phyloP scores from a whole-genome alignment of 768 basidiomycete genomes.

The Rhodosporidiobolus sp. region DNA sequence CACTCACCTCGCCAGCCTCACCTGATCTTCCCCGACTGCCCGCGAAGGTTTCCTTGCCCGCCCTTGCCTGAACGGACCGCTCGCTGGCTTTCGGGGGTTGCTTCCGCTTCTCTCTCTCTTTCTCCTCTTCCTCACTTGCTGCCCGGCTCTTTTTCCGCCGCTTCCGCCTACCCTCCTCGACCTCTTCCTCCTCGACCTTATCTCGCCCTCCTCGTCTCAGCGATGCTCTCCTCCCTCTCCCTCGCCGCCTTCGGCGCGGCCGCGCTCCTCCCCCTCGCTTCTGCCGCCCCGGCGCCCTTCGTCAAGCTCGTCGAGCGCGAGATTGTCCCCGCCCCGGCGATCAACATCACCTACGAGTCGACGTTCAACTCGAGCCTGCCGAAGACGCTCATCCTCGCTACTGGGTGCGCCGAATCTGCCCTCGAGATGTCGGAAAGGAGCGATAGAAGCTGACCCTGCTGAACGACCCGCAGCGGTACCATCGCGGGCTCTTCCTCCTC shows the following conservation, averaged over 20 bases:
- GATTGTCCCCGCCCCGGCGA: neutral
- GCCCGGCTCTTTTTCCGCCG: no score
- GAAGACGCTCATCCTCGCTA: conserved; percentile 29
- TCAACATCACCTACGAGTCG: conserved; percentile 32
- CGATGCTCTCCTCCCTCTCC: neutral
- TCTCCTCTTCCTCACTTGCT: no score
- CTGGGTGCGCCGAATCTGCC: neutral
- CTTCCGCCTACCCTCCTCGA: no score
- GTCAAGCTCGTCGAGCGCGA: neutral
- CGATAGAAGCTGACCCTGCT: neutral
- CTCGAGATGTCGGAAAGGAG: neutral
- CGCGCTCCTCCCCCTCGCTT: neutral
- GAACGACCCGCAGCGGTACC: neutral
- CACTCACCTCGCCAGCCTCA: no score
- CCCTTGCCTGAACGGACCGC: no score
- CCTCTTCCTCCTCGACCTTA: no score
- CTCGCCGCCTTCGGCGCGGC: neutral
- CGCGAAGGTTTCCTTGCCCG: no score
- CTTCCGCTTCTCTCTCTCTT: no score
- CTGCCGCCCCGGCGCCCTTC: neutral
- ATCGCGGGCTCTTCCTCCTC: neutral
- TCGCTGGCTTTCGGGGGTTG: no score
- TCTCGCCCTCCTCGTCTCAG: no score
- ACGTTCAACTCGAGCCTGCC: conserved; percentile 6
- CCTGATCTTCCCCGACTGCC: no score